phyloP scores from a whole-genome alignment of 345 rosid species.

The Lepidium africanum region DNA sequence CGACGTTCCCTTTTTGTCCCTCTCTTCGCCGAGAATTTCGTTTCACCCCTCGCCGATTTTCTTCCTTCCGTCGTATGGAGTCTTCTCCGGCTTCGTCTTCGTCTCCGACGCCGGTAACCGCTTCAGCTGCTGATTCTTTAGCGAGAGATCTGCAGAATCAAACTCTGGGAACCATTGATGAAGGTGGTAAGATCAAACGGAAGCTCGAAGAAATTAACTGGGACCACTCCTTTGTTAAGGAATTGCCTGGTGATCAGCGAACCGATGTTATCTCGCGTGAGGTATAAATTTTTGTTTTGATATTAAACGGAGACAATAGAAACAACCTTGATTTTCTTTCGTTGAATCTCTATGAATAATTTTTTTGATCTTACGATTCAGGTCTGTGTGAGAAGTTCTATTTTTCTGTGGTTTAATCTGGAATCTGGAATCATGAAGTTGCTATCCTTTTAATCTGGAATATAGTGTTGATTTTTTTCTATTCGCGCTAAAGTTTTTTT shows the following conservation, averaged over 20 bases:
- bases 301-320: neutral
- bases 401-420: neutral
- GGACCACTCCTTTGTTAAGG: constrained; percentile 85
- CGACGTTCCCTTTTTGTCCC: constrained; percentile 21
- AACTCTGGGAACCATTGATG: constrained; percentile 34
- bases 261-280: constrained; percentile 65
- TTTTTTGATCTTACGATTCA: neutral
- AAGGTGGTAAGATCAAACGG: constrained; percentile 10
- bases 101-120: constrained; percentile 27
- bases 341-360: neutral
- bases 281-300: constrained; percentile 31
- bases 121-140: constrained; percentile 54
- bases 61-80: constrained; percentile 30
- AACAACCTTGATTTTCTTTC: neutral
- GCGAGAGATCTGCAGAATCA: constrained; percentile 66
- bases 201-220: constrained; percentile 75
- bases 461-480: no score
- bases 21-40: constrained; percentile 23
- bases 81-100: constrained; percentile 25
- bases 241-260: constrained; percentile 77
- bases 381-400: neutral
- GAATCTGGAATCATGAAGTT: neutral
- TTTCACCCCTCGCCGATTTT: constrained; percentile 11
- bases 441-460: no score
- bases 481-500: no score